phyloP scores from a whole-genome alignment of 495 filamentous ascomycete genomes.

The Aspergillus nidulans region DNA sequence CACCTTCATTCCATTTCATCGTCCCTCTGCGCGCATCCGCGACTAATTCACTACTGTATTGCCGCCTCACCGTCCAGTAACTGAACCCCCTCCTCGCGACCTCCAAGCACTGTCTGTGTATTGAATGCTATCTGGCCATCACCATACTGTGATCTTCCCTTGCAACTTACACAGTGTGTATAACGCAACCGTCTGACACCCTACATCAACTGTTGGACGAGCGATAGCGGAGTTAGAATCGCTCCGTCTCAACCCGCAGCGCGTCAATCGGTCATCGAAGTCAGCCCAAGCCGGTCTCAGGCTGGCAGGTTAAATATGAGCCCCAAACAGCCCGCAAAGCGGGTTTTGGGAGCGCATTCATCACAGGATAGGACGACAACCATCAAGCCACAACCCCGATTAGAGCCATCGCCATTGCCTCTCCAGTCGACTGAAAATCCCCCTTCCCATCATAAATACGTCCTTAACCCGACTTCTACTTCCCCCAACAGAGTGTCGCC shows the following conservation, averaged over 20 bases:
- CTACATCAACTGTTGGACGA: background rate
- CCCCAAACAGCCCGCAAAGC: slow-evolving; percentile 59
- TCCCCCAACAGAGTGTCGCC: slow-evolving; percentile 56
- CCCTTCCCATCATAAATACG: slow-evolving; percentile 41
- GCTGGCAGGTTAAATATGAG: slow-evolving; percentile 42
- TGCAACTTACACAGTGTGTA: background rate
- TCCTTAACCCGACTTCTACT: slow-evolving; percentile 52
- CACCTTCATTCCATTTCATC: slow-evolving; percentile 14
- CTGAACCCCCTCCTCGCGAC: background rate
- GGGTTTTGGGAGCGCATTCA: slow-evolving; percentile 56
- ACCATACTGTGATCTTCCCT: background rate
- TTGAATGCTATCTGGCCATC: background rate
- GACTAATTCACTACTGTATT: background rate
- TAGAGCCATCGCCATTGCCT: slow-evolving; percentile 48
- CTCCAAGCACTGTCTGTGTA: background rate
- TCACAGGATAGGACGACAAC: slow-evolving; percentile 46
- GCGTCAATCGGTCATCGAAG: slow-evolving; percentile 1
- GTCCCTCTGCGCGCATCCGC: slow-evolving; percentile 10
- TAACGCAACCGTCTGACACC: background rate
- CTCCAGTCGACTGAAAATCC: slow-evolving; percentile 43
- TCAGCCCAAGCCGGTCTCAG: background rate
- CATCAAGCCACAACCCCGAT: slow-evolving; percentile 43
- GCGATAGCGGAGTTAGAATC: background rate
- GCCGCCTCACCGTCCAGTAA: no score
- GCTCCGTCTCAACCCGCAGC: slow-evolving; percentile 14